Evolutionary conservation across 2,329 filamentous ascomycete genomes (phyloP).

Genomic region (Sporothrix euskadiensis): DNA sequence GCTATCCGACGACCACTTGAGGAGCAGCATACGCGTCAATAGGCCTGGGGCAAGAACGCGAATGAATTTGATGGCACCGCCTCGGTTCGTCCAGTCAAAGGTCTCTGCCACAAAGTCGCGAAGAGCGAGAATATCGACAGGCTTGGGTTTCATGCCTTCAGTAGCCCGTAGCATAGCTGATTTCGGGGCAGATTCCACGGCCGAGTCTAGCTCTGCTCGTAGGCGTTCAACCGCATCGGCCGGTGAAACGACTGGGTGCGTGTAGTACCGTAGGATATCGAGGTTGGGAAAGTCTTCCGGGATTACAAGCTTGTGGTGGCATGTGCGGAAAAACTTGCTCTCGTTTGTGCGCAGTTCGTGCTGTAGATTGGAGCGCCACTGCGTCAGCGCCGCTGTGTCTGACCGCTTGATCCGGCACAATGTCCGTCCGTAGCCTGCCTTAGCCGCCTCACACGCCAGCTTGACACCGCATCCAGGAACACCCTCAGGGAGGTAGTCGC

Average conservation of each 20-base stretch:
- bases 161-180: background rate
- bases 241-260: constrained; percentile 77
- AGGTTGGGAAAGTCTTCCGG: constrained; percentile 79
- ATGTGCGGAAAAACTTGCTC: constrained; percentile 74
- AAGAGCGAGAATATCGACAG: constrained; percentile 66
- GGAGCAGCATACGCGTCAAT: constrained; percentile 57
- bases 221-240: constrained; percentile 57
- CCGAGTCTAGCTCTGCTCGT: constrained; percentile 49
- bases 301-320: constrained; percentile 71
- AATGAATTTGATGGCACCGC: constrained; percentile 82
- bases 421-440: constrained; percentile 78
- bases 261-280: constrained; percentile 82
- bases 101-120: constrained; percentile 74
- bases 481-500: constrained; percentile 88
- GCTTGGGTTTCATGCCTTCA: constrained; percentile 36
- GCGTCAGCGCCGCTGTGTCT: constrained; percentile 59
- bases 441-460: constrained; percentile 84
- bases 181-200: constrained; percentile 47
- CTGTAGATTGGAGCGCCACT: constrained; percentile 71
- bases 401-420: constrained; percentile 65
- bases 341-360: constrained; percentile 83
- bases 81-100: constrained; percentile 81
- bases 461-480: constrained; percentile 86
- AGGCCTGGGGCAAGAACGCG: constrained; percentile 76
- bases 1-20: constrained; percentile 14